These are phyloP conservation scores for Tanacetum coccineum DNA, from an alignment of 129 eudicot species.

Conservation along the genomic window DNA sequence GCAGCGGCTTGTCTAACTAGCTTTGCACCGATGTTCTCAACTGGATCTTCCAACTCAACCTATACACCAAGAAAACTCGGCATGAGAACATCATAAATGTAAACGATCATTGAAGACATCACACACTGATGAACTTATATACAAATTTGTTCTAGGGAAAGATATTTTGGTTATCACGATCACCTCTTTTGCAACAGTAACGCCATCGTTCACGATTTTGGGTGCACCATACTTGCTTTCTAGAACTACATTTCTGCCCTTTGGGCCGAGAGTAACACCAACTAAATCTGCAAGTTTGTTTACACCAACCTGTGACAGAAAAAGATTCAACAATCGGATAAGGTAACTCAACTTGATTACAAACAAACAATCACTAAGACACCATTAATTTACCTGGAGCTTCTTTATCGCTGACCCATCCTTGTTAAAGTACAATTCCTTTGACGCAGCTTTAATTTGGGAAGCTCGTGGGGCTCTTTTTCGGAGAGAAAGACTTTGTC, in stretches of 20 bases:
- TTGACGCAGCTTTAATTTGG: conserved; percentile 58
- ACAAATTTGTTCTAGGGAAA: not conserved
- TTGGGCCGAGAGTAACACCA: conserved; percentile 97
- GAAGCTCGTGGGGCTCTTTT: conserved; percentile 31
- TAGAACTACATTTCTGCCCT: conserved; percentile 88
- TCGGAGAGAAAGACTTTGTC: conserved; percentile 36
- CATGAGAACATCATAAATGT: not conserved
- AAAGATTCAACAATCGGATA: not conserved
- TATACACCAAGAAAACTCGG: not conserved
- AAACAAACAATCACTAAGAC: not conserved
- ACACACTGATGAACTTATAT: not conserved
- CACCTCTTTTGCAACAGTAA: conserved; percentile 93
- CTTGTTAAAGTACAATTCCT: conserved; percentile 74
- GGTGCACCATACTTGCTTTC: conserved; percentile 95
- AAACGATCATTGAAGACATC: not conserved
- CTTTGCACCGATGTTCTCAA: too few relatives aligned
- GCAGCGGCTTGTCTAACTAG: too few relatives aligned
- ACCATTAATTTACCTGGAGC: conserved; percentile 45
- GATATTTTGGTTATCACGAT: not conserved
- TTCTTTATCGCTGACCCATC: conserved; percentile 73
- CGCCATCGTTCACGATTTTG: conserved; percentile 92
- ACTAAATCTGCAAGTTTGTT: conserved; percentile 94
- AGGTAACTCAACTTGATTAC: not conserved
- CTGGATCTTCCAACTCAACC: too few relatives aligned
- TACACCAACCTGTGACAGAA: conserved; percentile 67